Base-by-base conservation (phyloP, 192 early-diverging fungal genomes). In the Backusella liffmaniae region DNA sequence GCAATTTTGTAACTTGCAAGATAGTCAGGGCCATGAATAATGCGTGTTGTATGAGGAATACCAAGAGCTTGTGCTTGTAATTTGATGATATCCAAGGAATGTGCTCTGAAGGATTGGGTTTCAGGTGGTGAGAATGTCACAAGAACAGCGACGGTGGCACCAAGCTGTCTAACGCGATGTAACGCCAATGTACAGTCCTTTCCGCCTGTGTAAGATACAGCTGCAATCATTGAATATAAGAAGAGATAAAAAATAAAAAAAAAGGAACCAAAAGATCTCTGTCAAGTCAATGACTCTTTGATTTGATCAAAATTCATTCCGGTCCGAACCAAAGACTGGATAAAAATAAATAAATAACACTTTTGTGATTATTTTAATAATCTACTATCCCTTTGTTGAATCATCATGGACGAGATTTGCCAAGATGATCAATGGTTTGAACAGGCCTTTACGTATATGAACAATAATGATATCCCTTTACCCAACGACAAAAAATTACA, bases 131-230 rank as follows among this genome's bases (percentile, higher is more conserved):
- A 82, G 49, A 87, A 88, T 41, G 87, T 88, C 18, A 87, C 86
- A 0, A 91, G 80, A 0, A 87, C 72, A 0, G 84, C 83, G 0
- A 87, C 79, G 6, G 82, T 73, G 3, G 72, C 76, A 16, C 76
- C 78, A 49, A 82, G 80, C 13, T 82, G 78, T 7, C 83, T 71
- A 3, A 82, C 75, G 26, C 81, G 35, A 44, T 85, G 82, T 39
- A 89, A 56, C 13, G 88, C 84, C 39, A 91, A 73, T 39, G 85
- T 83, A 42, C 84, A 89, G 76, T 91, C 90, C 80, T 91, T 91
- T 30, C 90, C 90, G 49, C 90, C 90, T 4, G 90, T 91, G 75
- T 87, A 91, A 36, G 84, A 86, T 21, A 90, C 71, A 12, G 86
- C 89, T 1, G 84, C 86, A 21, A 35, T 26, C 44, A 13, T 42